Conservation (phyloP, 129 eudicot genomes). For the Pulicaria dysenterica region DNA sequence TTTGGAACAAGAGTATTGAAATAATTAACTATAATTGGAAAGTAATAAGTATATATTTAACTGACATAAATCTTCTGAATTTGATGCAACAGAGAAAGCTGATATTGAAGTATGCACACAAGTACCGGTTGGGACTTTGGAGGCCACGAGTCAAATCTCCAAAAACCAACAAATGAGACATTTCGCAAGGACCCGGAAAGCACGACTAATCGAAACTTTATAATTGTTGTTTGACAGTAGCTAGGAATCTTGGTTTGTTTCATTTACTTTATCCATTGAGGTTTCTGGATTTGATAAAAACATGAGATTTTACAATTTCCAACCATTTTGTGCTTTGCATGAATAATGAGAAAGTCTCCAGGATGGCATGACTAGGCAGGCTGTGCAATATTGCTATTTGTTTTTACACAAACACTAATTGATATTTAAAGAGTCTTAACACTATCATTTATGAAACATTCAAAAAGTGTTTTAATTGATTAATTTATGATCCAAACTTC, state of each 20-base stretch:
- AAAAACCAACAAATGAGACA: constrained; percentile 31
- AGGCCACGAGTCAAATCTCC: constrained; percentile 70
- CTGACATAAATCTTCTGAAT: neutral
- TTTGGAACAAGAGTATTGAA: too few species aligned
- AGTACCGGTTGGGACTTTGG: constrained; percentile 96
- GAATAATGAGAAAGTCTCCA: neutral
- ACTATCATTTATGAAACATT: too few species aligned
- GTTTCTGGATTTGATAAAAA: constrained; percentile 15
- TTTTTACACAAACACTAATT: neutral
- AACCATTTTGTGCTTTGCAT: neutral
- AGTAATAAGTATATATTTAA: neutral
- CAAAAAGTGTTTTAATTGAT: too few species aligned
- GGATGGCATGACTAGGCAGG: neutral
- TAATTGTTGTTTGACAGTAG: constrained; percentile 6
- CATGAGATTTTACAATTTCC: neutral
- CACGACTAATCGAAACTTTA: neutral
- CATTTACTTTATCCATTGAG: constrained; percentile 16
- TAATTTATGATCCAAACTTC: too few species aligned
- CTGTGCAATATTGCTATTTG: too few species aligned
- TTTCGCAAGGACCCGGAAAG: neutral
- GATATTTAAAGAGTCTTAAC: too few species aligned
- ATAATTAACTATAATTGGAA: too few species aligned
- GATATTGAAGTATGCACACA: constrained; percentile 83
- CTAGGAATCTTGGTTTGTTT: constrained; percentile 17
- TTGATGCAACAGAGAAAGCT: constrained; percentile 81